phyloP scores from a whole-genome alignment of 192 early-diverging fungal species.

The Endogone sp. region DNA sequence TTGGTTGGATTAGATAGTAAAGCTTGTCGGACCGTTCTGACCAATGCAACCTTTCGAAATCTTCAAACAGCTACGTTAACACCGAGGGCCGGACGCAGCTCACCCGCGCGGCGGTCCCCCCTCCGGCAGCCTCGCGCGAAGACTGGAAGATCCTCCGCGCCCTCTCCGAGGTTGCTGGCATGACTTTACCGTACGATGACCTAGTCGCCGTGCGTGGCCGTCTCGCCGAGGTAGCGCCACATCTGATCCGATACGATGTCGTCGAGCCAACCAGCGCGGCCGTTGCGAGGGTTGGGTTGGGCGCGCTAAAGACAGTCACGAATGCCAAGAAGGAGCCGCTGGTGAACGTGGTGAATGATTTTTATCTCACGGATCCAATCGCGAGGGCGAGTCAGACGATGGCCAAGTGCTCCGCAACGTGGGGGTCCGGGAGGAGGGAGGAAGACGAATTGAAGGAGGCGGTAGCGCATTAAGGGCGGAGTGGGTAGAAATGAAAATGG shows the following conservation, averaged over 20 bases:
- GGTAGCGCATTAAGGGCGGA: background rate
- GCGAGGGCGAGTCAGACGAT: conserved; percentile 91
- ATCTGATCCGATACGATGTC: conserved; percentile 71
- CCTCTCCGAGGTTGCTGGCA: conserved; percentile 85
- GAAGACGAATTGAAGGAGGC: conserved; percentile 5
- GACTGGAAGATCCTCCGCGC: conserved; percentile 99
- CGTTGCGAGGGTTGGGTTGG: conserved; percentile 61
- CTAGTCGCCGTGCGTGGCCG: conserved; percentile 76
- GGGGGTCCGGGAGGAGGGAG: conserved; percentile 19
- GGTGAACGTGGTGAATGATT: conserved; percentile 73
- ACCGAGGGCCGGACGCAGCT: conserved; percentile 94
- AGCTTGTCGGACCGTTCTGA: too few relatives aligned
- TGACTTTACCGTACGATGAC: conserved; percentile 89
- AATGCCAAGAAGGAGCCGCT: conserved; percentile 41
- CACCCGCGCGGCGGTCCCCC: conserved; percentile 88
- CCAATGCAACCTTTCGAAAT: background rate
- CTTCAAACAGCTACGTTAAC: conserved; percentile 66
- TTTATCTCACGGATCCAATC: conserved; percentile 94
- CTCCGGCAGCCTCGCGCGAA: conserved; percentile 87
- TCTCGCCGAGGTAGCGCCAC: conserved; percentile 83
- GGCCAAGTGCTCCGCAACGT: conserved; percentile 84
- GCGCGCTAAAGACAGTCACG: conserved; percentile 24
- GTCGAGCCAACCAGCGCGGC: conserved; percentile 45
- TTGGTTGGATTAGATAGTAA: too few relatives aligned
- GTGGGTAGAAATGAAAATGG: background rate